phyloP scores from a whole-genome alignment of 192 early-diverging fungal species.

The Polychytrium aggregatum region DNA sequence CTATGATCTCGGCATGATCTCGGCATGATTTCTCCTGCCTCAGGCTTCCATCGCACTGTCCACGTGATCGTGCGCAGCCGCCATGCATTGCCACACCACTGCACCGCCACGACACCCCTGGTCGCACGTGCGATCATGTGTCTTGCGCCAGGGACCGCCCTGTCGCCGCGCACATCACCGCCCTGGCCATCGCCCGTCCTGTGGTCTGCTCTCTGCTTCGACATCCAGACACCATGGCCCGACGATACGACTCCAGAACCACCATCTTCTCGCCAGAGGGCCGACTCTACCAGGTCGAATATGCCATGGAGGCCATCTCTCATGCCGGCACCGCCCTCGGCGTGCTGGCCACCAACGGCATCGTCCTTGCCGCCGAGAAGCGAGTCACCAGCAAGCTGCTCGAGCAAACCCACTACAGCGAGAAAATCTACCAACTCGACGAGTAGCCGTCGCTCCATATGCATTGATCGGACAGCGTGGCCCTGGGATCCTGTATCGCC shows the following conservation, averaged over 20 bases:
- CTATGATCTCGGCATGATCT: too few relatives aligned
- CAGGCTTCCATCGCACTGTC: too few relatives aligned
- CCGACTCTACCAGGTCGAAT: slow-evolving; percentile 98
- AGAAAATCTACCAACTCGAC: slow-evolving; percentile 95
- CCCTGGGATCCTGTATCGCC: too few relatives aligned
- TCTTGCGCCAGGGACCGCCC: too few relatives aligned
- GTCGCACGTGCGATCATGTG: too few relatives aligned
- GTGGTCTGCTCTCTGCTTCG: too few relatives aligned
- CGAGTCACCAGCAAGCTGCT: slow-evolving; percentile 88
- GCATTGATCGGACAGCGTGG: slow-evolving; percentile 2
- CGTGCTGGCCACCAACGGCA: slow-evolving; percentile 80
- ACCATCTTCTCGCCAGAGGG: slow-evolving; percentile 99
- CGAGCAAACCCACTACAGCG: slow-evolving; percentile 69
- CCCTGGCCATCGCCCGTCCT: too few relatives aligned
- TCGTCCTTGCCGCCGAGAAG: slow-evolving; percentile 95
- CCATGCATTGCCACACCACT: too few relatives aligned
- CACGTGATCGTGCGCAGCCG: too few relatives aligned
- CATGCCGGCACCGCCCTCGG: slow-evolving; percentile 93
- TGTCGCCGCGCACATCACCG: too few relatives aligned
- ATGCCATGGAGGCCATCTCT: slow-evolving; percentile 99
- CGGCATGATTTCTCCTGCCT: too few relatives aligned
- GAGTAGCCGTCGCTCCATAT: slow-evolving; percentile 43
- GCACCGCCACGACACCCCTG: too few relatives aligned
- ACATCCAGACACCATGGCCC: slow-evolving; percentile 85
- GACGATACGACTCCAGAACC: slow-evolving; percentile 96